These are phyloP conservation scores for Coemansia sp. DNA, from an alignment of 192 early-diverging fungal genomes.

Conservation along the genomic window DNA sequence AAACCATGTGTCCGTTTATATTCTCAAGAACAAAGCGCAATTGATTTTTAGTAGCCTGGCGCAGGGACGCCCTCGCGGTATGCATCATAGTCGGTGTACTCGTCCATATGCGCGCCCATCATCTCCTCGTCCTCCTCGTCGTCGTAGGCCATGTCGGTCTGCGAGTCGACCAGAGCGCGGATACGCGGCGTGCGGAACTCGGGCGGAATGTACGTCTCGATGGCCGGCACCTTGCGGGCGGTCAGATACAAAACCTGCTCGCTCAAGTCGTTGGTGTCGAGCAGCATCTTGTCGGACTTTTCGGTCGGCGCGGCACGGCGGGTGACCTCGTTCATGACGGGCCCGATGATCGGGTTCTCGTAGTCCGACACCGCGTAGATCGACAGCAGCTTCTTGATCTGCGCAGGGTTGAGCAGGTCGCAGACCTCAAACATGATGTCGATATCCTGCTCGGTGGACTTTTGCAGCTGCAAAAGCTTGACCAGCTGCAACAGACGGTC, in stretches of 20 bases:
- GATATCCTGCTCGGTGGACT: conserved; percentile 75
- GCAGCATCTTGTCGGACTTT: conserved; percentile 83
- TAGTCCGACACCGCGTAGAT: conserved; percentile 96
- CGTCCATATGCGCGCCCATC: conserved; percentile 3
- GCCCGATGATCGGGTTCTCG: conserved; percentile 77
- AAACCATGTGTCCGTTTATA: no score
- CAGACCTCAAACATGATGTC: conserved; percentile 99
- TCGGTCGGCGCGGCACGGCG: conserved; percentile 81
- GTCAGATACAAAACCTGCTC: conserved; percentile 61
- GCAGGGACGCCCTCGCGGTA: background rate
- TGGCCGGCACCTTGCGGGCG: conserved; percentile 60
- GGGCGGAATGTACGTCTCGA: conserved; percentile 72
- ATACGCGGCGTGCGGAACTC: conserved; percentile 57
- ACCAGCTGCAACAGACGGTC: conserved; percentile 96
- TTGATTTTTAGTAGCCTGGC: background rate
- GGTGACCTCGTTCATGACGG: conserved; percentile 78
- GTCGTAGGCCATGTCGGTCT: conserved; percentile 48
- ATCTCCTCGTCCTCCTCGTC: conserved; percentile 26
- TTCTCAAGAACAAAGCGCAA: no score
- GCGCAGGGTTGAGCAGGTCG: conserved; percentile 91
- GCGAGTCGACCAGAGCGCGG: conserved; percentile 45
- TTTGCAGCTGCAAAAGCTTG: conserved; percentile 87
- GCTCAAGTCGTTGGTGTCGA: conserved; percentile 74
- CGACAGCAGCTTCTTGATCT: conserved; percentile 96
- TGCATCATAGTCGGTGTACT: background rate